These are phyloP conservation scores for Verbascum thapsus DNA, from an alignment of 257 asterid species.

Conservation along the genomic window DNA sequence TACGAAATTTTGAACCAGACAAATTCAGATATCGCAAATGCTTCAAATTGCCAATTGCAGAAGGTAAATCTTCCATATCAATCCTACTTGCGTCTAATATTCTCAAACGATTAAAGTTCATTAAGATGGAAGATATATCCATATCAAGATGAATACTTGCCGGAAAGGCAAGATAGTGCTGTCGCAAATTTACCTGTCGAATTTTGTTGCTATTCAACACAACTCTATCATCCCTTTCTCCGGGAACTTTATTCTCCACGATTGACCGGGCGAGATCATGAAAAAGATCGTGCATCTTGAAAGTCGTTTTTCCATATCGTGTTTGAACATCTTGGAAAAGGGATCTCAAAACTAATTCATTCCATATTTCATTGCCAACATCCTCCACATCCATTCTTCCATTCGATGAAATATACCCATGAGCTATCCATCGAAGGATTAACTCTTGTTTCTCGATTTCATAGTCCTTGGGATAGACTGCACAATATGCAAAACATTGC, in stretches of 20 bases:
- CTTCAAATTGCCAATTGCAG: conserved; percentile 26
- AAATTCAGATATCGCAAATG: conserved; percentile 36
- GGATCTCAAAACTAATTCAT: conserved; percentile 36
- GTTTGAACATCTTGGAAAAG: conserved; percentile 21
- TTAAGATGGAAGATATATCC: conserved; percentile 14
- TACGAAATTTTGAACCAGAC: conserved; percentile 16
- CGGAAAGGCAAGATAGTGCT: conserved; percentile 24
- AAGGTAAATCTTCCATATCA: not conserved
- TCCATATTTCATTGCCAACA: conserved; percentile 33
- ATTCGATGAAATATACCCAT: conserved; percentile 33
- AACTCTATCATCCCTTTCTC: not conserved
- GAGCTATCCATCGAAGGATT: conserved; percentile 35
- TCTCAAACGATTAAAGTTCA: conserved; percentile 20
- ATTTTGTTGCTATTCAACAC: conserved; percentile 12
- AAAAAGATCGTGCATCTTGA: conserved; percentile 40
- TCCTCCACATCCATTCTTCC: conserved; percentile 29
- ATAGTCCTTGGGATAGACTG: conserved; percentile 35
- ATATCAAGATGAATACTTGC: conserved; percentile 5
- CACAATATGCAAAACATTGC: conserved; percentile 42
- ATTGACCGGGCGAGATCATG: conserved; percentile 44
- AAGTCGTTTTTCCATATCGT: not conserved
- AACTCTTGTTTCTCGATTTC: conserved; percentile 13
- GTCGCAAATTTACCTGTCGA: conserved; percentile 18
- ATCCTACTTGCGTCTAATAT: conserved; percentile 1
- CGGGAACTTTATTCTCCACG: conserved; percentile 28